phyloP scores from a whole-genome alignment of 164 flowering plant species.

The Tinospora cordifolia region DNA sequence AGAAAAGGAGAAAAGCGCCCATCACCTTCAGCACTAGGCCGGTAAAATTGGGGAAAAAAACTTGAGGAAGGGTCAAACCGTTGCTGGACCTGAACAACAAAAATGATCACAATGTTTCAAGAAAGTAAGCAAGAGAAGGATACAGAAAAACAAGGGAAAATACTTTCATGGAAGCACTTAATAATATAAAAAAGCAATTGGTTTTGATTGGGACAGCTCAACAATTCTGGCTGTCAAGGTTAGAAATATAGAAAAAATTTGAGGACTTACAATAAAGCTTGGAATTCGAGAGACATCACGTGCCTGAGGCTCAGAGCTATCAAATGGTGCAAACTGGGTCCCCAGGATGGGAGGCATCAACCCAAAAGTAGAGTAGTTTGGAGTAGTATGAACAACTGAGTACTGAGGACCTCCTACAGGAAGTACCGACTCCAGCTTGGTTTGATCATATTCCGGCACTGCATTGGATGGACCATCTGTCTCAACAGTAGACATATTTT shows the following conservation, averaged over 20 bases:
- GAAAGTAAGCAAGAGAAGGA: background rate
- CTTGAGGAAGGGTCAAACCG: conserved; percentile 54
- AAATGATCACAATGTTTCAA: background rate
- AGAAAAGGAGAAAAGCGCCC: conserved; percentile 74
- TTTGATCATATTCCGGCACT: conserved; percentile 34
- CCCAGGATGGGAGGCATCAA: conserved; percentile 50
- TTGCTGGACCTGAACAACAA: conserved; percentile 48
- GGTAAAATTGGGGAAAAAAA: conserved; percentile 68
- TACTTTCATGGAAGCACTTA: background rate
- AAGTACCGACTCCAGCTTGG: conserved; percentile 44
- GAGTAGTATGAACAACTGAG: conserved; percentile 46
- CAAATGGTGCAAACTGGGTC: conserved; percentile 52
- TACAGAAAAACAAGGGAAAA: background rate
- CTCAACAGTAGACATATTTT: conserved; percentile 34
- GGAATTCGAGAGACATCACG: conserved; percentile 64
- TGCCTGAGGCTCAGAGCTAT: conserved; percentile 62
- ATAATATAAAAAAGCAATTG: too few species aligned
- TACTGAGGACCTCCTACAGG: conserved; percentile 47
- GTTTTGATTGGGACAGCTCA: too few species aligned
- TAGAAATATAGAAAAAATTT: background rate
- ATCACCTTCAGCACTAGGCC: conserved; percentile 59
- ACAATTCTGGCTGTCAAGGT: too few species aligned
- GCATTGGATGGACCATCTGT: conserved; percentile 36
- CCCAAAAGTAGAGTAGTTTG: conserved; percentile 49
- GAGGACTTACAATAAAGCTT: conserved; percentile 58